Conservation (phyloP, 1,284 basidiomycete species). For the Ganoderma meredithae region DNA sequence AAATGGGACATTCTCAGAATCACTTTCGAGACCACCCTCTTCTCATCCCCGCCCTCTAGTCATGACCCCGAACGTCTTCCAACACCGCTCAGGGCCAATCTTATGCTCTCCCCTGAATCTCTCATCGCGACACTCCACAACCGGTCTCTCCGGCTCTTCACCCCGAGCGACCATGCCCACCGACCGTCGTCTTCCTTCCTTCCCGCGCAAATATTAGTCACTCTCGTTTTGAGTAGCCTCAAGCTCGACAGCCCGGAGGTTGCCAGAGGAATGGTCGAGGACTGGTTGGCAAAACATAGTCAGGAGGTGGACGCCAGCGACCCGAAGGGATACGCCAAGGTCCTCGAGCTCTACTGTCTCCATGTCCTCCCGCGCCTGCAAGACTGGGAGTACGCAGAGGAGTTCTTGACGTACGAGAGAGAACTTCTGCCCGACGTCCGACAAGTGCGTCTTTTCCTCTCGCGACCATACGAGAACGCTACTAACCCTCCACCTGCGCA, state of each 20-base stretch:
- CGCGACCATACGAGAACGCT: not conserved
- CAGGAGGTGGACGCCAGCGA: slow-evolving; percentile 42
- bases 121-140: slow-evolving; percentile 63
- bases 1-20: slow-evolving; percentile 88
- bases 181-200: slow-evolving; percentile 61
- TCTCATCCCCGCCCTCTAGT: slow-evolving; percentile 57
- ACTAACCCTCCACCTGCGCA: not conserved
- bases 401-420: slow-evolving; percentile 75
- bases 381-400: slow-evolving; percentile 80
- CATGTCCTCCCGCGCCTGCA: slow-evolving; percentile 73
- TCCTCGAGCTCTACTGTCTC: slow-evolving; percentile 77
- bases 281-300: slow-evolving; percentile 68
- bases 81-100: slow-evolving; percentile 54
- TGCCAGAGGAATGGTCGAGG: slow-evolving; percentile 72
- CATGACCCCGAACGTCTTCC: slow-evolving; percentile 54
- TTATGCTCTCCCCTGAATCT: slow-evolving; percentile 63
- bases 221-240: slow-evolving; percentile 72
- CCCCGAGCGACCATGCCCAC: slow-evolving; percentile 51
- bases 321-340: slow-evolving; percentile 69
- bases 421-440: slow-evolving; percentile 61
- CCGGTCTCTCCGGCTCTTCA: slow-evolving; percentile 73
- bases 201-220: slow-evolving; percentile 71
- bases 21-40: slow-evolving; percentile 79
- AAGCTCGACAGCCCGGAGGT: slow-evolving; percentile 67
- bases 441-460: slow-evolving; percentile 52